phyloP scores from a whole-genome alignment of 2,329 filamentous ascomycete genomes.

The Aspergillus chevalieri region DNA sequence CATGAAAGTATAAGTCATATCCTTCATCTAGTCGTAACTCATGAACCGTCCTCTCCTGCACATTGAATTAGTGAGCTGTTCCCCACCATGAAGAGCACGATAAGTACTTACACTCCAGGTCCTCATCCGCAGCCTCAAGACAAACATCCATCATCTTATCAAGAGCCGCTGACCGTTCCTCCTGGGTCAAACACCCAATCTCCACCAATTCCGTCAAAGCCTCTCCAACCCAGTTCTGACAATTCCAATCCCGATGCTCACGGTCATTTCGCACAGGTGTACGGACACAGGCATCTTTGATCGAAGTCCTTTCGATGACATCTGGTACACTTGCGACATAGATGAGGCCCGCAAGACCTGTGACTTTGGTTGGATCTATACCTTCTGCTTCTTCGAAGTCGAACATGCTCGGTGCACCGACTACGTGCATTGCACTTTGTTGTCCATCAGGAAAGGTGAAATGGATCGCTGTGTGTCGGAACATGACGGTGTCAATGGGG shows the following conservation, averaged over 20 bases:
- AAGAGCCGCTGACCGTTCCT: conserved; percentile 1
- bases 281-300: neutral
- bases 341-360: neutral
- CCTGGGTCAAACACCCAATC: conserved; percentile 1
- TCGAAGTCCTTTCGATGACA: neutral
- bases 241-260: conserved; percentile 5
- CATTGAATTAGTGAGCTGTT: no score
- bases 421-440: neutral
- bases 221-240: conserved; percentile 6
- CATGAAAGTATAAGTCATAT: no score
- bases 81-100: no score
- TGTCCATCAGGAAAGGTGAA: neutral
- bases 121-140: conserved; percentile 2
- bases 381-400: neutral
- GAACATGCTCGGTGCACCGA: conserved; percentile 1
- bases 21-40: no score
- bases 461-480: conserved; percentile 3
- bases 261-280: conserved; percentile 2
- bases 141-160: conserved; percentile 3
- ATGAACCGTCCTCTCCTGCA: no score
- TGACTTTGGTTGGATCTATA: neutral
- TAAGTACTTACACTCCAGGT: neutral
- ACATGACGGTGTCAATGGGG: conserved; percentile 1
- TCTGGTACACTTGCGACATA: conserved; percentile 1
- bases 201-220: conserved; percentile 3